These are phyloP conservation scores for Beauveria brongniartii DNA, from an alignment of 2,329 filamentous ascomycete species.

Conservation along the genomic window DNA sequence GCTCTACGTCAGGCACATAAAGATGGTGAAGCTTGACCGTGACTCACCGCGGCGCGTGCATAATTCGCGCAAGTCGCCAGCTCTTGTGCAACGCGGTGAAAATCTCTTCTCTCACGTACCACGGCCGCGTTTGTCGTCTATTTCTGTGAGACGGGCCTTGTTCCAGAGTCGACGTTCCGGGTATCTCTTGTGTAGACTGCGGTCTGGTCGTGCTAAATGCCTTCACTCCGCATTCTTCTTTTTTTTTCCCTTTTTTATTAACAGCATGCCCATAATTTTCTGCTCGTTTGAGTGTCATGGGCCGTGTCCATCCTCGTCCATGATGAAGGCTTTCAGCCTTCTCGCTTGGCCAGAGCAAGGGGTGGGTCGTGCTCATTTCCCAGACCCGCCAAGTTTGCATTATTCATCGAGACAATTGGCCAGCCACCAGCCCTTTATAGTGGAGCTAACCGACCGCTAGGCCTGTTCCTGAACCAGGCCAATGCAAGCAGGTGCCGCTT, in stretches of 20 bases:
- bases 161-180: neutral
- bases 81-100: neutral
- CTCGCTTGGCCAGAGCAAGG: neutral
- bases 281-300: too few species aligned
- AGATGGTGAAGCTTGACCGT: neutral
- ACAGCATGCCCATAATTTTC: neutral
- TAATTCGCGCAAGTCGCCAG: neutral
- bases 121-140: neutral
- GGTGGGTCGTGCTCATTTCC: slow-evolving; percentile 1
- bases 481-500: neutral
- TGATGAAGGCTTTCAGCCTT: neutral
- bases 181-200: neutral
- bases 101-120: neutral
- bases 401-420: neutral
- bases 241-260: neutral
- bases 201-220: neutral
- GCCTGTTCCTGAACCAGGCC: slow-evolving; percentile 7
- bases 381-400: neutral
- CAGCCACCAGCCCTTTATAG: neutral
- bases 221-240: neutral
- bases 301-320: too few species aligned
- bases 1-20: neutral
- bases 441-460: neutral
- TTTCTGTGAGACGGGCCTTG: neutral
- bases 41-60: neutral